Evolutionary conservation across 768 basidiomycete genomes (phyloP).

Genomic region (Amanita inopinata): DNA sequence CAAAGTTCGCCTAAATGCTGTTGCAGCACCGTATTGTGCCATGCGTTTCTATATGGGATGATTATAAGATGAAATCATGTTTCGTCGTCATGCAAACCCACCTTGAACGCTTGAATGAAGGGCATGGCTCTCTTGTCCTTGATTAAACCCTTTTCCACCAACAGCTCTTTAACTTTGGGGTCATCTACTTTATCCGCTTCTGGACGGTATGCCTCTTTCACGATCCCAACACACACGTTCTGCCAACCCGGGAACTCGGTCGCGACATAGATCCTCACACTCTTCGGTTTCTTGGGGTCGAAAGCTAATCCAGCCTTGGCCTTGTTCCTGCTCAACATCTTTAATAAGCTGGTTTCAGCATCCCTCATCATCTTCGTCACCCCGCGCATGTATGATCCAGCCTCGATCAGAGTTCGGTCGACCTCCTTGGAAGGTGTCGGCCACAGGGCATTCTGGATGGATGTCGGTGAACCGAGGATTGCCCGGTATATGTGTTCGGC

Average conservation of each 20-base stretch:
- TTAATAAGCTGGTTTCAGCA: conserved; percentile 69
- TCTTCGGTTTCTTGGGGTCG: conserved; percentile 81
- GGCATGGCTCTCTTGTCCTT: conserved; percentile 98
- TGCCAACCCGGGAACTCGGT: conserved; percentile 93
- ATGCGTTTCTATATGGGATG: conserved; percentile 59
- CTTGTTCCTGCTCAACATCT: conserved; percentile 74
- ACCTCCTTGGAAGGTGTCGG: conserved; percentile 54
- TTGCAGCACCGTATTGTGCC: conserved; percentile 59
- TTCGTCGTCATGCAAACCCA: too few relatives aligned
- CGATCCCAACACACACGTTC: conserved; percentile 64
- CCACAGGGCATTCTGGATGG: conserved; percentile 80
- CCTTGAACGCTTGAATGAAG: conserved; percentile 90
- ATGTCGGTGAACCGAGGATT: conserved; percentile 52
- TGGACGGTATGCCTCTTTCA: conserved; percentile 58
- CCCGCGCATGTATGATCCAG: conserved; percentile 77
- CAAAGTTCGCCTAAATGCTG: conserved; percentile 74
- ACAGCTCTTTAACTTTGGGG: conserved; percentile 54
- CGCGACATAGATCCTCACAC: conserved; percentile 84
- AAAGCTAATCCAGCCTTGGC: conserved; percentile 49
- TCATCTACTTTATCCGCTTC: conserved; percentile 69
- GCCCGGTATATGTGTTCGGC: conserved; percentile 83
- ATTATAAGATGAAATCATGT: conserved; percentile 7
- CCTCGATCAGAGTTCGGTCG: conserved; percentile 59
- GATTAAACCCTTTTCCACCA: conserved; percentile 68
- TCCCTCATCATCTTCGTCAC: conserved; percentile 91